These are phyloP conservation scores for Penicillium verrucosum DNA, from an alignment of 2,329 filamentous ascomycete genomes.

Conservation along the genomic window DNA sequence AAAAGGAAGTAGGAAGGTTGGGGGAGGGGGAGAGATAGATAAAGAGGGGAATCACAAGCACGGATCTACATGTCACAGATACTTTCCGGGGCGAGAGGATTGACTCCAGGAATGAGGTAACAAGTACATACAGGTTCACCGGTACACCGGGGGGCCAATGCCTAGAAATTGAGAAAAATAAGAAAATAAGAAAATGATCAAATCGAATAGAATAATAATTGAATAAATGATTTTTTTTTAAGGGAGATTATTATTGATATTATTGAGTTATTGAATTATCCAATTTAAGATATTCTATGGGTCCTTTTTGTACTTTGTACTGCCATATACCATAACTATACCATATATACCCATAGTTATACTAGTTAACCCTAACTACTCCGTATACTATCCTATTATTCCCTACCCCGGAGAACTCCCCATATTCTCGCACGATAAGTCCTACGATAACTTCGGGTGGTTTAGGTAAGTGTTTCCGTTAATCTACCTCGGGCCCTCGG, in stretches of 20 bases:
- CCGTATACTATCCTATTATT: background rate
- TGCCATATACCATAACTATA: background rate
- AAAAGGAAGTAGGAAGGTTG: background rate
- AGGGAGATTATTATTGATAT: no score
- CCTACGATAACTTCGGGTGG: slow-evolving; percentile 13
- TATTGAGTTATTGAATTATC: background rate
- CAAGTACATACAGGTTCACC: slow-evolving; percentile 23
- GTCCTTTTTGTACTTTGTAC: background rate
- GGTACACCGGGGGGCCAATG: slow-evolving; percentile 20
- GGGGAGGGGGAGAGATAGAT: slow-evolving; percentile 8
- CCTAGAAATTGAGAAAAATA: background rate
- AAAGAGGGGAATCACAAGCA: slow-evolving; percentile 12
- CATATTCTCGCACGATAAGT: slow-evolving; percentile 12
- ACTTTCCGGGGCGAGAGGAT: slow-evolving; percentile 10
- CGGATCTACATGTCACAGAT: slow-evolving; percentile 10
- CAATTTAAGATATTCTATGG: background rate
- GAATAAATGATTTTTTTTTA: no score
- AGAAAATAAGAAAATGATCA: background rate
- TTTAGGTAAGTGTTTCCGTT: slow-evolving; percentile 16
- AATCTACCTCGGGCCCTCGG: slow-evolving; percentile 24
- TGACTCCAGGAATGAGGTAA: slow-evolving; percentile 27
- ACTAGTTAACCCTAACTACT: background rate
- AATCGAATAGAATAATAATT: slow-evolving; percentile 6
- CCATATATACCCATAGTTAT: no score
- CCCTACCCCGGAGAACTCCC: slow-evolving; percentile 3